phyloP scores from a whole-genome alignment of 345 rosid species.

The Camelina sativa region DNA sequence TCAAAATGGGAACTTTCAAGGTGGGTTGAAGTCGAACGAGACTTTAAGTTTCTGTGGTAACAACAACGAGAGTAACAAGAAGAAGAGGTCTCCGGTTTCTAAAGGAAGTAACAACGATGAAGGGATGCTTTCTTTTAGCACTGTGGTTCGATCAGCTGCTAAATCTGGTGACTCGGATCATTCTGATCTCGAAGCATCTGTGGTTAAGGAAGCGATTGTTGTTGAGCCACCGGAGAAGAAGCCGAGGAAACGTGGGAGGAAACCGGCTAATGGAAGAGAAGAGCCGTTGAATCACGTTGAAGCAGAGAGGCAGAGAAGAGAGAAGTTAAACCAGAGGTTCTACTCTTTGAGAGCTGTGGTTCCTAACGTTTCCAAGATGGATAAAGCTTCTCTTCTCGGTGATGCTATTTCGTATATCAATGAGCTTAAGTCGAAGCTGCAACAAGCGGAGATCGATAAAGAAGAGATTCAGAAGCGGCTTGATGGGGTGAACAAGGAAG shows the following conservation, averaged over 20 bases:
- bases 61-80: constrained; percentile 57
- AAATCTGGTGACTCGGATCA: constrained; percentile 81
- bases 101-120: constrained; percentile 57
- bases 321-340: constrained; percentile 96
- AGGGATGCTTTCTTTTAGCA: constrained; percentile 87
- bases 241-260: constrained; percentile 93
- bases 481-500: constrained; percentile 60
- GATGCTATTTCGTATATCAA: constrained; percentile 92
- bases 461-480: constrained; percentile 74
- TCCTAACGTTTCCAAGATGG: constrained; percentile 99
- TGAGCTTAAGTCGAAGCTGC: constrained; percentile 82
- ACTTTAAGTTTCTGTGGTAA: constrained; percentile 48
- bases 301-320: constrained; percentile 99
- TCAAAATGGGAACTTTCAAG: constrained; percentile 51
- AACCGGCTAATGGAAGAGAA: constrained; percentile 98
- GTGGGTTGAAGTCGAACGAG: constrained; percentile 72
- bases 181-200: constrained; percentile 95
- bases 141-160: constrained; percentile 60
- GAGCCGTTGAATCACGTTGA: constrained; percentile 99
- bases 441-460: constrained; percentile 60
- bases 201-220: constrained; percentile 77
- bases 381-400: constrained; percentile 93
- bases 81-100: constrained; percentile 66
- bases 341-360: constrained; percentile 94
- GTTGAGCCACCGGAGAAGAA: constrained; percentile 85